These are phyloP conservation scores for Coniferiporia sulphurascens DNA, from an alignment of 1,284 basidiomycete species.

Conservation along the genomic window DNA sequence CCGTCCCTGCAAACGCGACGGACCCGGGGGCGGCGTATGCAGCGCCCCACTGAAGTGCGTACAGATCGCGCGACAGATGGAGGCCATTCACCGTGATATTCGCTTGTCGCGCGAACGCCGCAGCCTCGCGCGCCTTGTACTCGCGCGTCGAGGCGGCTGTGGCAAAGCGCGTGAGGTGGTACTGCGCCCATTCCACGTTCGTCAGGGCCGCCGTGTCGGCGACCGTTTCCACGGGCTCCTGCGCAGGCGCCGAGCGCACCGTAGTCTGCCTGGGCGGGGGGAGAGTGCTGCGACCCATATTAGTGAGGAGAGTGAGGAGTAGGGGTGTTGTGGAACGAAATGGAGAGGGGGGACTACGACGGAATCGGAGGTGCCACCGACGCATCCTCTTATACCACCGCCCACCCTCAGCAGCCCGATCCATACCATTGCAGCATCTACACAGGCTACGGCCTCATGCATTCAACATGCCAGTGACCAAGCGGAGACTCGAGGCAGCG, in stretches of 20 bases:
- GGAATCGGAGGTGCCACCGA: background rate
- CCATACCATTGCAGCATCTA: background rate
- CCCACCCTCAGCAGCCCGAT: background rate
- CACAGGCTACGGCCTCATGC: background rate
- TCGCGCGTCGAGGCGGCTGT: conserved; percentile 5
- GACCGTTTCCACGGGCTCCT: background rate
- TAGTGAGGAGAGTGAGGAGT: background rate
- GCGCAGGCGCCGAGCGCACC: background rate
- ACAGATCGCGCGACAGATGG: conserved; percentile 11
- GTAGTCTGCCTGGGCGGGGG: background rate
- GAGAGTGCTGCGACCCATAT: conserved; percentile 14
- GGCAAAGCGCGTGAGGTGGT: conserved; percentile 9
- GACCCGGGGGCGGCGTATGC: background rate
- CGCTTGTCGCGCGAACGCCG: conserved; percentile 1
- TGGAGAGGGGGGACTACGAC: background rate
- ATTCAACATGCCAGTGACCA: too few relatives aligned
- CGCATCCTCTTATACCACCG: background rate
- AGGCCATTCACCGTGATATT: conserved; percentile 16
- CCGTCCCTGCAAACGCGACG: background rate
- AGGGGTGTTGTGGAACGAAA: too few relatives aligned
- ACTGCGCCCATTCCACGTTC: conserved; percentile 12
- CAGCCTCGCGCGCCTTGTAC: conserved; percentile 3
- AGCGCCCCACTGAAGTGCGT: conserved; percentile 16
- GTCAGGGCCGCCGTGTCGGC: conserved; percentile 7
- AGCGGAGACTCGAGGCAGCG: too few relatives aligned